Percentiles rank a stretch among this genome's conserved stretches.
phyloP scores from a whole-genome alignment of 1,284 basidiomycete genomes.

The Malassezia arunalokei region DNA sequence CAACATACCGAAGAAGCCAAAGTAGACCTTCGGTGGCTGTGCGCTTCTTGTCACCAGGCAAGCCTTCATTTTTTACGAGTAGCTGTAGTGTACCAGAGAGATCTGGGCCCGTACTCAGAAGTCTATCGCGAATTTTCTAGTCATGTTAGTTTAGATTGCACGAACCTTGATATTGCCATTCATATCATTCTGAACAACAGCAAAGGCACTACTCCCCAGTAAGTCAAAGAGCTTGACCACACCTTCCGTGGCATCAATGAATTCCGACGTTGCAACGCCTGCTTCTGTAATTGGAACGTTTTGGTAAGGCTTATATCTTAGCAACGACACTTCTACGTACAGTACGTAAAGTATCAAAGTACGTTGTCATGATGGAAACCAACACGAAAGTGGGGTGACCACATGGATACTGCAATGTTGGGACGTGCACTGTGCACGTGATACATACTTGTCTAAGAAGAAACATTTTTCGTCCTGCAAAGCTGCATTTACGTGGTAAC shows the following conservation, averaged over 20 bases:
- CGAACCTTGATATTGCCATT: constrained; percentile 68
- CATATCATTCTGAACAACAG: constrained; percentile 72
- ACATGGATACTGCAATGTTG: too few species aligned
- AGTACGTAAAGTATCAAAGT: constrained; percentile 68
- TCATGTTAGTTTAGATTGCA: constrained; percentile 5
- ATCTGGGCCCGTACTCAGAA: constrained; percentile 55
- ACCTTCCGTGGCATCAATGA: constrained; percentile 79
- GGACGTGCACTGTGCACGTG: too few species aligned
- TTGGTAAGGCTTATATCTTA: constrained; percentile 31
- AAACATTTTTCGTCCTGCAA: too few species aligned
- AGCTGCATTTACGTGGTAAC: too few species aligned
- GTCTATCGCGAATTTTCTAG: constrained; percentile 58
- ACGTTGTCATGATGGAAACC: constrained; percentile 59
- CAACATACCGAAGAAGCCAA: constrained; percentile 64
- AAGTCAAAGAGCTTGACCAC: constrained; percentile 90
- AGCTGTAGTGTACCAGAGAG: constrained; percentile 66
- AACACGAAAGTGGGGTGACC: too few species aligned
- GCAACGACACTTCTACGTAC: constrained; percentile 48
- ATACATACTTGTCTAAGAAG: too few species aligned
- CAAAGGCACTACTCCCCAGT: constrained; percentile 74
- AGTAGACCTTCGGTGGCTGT: constrained; percentile 79
- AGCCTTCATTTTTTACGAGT: constrained; percentile 68
- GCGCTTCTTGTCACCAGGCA: constrained; percentile 65
- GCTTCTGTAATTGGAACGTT: constrained; percentile 71
- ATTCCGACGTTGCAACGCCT: constrained; percentile 78